Evolutionary conservation across 1,284 basidiomycete genomes (phyloP).

Genomic region (Puccinia triticina): DNA sequence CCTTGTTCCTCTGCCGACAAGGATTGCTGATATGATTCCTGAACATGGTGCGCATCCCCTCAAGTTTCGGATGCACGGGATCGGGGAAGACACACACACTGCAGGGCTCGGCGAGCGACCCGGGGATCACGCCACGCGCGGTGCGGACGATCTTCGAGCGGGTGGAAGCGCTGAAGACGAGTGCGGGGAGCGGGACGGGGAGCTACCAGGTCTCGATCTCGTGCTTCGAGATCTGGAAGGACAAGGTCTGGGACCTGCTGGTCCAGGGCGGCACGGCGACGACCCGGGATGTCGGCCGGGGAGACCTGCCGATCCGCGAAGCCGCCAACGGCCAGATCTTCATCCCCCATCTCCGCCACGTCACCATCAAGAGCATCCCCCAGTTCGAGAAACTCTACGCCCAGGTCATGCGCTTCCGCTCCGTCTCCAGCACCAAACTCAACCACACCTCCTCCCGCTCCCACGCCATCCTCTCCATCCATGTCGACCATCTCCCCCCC

Average conservation of each 20-base stretch:
- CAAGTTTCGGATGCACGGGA: conserved; percentile 49
- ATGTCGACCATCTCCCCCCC: conserved; percentile 1
- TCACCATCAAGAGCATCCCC: conserved; percentile 13
- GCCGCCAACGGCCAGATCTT: conserved; percentile 42
- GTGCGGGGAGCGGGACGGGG: not conserved
- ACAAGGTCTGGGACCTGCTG: conserved; percentile 45
- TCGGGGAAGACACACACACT: conserved; percentile 48
- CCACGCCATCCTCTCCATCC: conserved; percentile 40
- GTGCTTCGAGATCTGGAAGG: conserved; percentile 48
- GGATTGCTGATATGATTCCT: not conserved
- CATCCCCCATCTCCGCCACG: conserved; percentile 27
- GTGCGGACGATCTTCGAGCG: conserved; percentile 33
- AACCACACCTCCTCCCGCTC: conserved; percentile 44
- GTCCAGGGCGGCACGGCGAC: conserved; percentile 1
- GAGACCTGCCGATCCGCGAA: conserved; percentile 40
- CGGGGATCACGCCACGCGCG: conserved; percentile 41
- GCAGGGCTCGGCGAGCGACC: conserved; percentile 35
- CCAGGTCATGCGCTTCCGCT: conserved; percentile 19
- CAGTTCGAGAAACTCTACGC: conserved; percentile 40
- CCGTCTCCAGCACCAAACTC: conserved; percentile 38
- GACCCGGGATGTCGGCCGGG: conserved; percentile 15
- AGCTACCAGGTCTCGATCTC: conserved; percentile 17
- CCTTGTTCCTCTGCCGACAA: not conserved
- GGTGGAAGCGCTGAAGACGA: not conserved
- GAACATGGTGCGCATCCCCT: not conserved